phyloP scores from a whole-genome alignment of 176 grass and related monocot genomes.

The Aegilops longissima region DNA sequence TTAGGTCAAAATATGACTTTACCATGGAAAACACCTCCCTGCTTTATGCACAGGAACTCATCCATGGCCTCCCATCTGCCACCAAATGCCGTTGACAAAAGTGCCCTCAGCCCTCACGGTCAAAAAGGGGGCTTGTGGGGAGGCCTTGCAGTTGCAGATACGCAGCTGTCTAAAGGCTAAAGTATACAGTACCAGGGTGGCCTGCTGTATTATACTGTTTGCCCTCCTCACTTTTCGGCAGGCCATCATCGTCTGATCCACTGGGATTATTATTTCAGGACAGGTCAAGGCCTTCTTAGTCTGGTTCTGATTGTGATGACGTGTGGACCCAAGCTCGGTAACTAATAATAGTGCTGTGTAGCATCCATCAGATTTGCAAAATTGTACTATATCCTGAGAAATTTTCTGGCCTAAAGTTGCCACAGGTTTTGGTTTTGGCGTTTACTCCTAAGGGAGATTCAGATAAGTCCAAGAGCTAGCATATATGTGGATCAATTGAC shows the following conservation, averaged over 20 bases:
- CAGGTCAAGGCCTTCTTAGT: conserved; percentile 10
- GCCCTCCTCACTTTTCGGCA: conserved; percentile 18
- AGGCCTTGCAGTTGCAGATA: neutral
- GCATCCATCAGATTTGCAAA: conserved; percentile 9
- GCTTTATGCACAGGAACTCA: neutral
- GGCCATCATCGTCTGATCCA: conserved; percentile 21
- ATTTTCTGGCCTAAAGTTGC: neutral
- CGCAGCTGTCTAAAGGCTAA: conserved; percentile 30
- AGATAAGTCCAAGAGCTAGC: neutral
- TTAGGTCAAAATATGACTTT: neutral
- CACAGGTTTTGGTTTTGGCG: neutral
- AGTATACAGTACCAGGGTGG: conserved; percentile 23
- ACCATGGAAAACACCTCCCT: neutral
- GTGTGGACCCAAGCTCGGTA: neutral
- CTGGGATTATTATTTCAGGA: conserved; percentile 14
- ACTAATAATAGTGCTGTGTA: neutral
- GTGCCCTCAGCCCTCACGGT: neutral
- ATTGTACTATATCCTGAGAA: neutral
- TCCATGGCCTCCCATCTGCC: neutral
- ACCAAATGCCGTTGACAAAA: conserved; percentile 25
- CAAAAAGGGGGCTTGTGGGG: conserved; percentile 1
- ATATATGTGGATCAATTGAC: neutral
- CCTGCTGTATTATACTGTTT: conserved; percentile 21
- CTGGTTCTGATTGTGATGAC: conserved; percentile 16
- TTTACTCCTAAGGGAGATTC: neutral